Evolutionary conservation across 768 basidiomycete genomes (phyloP).

Genomic region (Suillus weaverae): DNA sequence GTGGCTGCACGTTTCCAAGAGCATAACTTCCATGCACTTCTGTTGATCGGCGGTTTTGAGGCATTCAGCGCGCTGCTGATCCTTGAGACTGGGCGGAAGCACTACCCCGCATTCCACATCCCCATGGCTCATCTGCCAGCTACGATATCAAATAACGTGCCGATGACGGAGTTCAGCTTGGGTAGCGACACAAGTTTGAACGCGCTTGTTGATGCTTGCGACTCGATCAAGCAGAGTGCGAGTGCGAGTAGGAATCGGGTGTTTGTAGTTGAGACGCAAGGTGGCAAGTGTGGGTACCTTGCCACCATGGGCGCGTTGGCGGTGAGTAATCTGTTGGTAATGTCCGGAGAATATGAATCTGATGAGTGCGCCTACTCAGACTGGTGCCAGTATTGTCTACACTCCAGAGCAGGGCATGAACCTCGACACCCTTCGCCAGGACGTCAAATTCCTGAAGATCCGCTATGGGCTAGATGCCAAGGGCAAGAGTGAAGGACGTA

Average conservation of each 20-base stretch:
- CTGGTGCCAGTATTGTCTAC: conserved; percentile 91
- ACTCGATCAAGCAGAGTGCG: conserved; percentile 98
- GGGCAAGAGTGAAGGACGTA: conserved; percentile 89
- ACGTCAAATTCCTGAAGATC: conserved; percentile 86
- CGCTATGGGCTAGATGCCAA: conserved; percentile 84
- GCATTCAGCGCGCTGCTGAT: conserved; percentile 79
- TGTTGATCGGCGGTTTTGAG: conserved; percentile 97
- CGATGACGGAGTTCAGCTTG: conserved; percentile 92
- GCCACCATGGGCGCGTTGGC: conserved; percentile 95
- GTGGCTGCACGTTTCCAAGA: conserved; percentile 92
- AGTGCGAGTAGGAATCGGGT: conserved; percentile 94
- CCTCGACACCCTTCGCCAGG: conserved; percentile 75
- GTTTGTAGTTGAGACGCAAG: conserved; percentile 98
- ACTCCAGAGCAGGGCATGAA: conserved; percentile 90
- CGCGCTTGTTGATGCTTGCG: conserved; percentile 95
- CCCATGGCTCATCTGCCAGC: conserved; percentile 97
- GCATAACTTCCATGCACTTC: conserved; percentile 70
- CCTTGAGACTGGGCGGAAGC: conserved; percentile 75
- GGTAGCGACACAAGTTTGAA: conserved; percentile 98
- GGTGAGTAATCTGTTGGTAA: conserved; percentile 47
- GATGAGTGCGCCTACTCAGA: conserved; percentile 41
- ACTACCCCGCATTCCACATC: conserved; percentile 91
- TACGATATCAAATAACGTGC: conserved; percentile 97
- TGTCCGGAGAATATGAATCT: neutral
- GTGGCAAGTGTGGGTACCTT: conserved; percentile 94